Evolutionary conservation across 345 rosid species (phyloP), one percentile per base, ranked within the genome.

Genomic region (Arabidopsis thaliana): DNA sequence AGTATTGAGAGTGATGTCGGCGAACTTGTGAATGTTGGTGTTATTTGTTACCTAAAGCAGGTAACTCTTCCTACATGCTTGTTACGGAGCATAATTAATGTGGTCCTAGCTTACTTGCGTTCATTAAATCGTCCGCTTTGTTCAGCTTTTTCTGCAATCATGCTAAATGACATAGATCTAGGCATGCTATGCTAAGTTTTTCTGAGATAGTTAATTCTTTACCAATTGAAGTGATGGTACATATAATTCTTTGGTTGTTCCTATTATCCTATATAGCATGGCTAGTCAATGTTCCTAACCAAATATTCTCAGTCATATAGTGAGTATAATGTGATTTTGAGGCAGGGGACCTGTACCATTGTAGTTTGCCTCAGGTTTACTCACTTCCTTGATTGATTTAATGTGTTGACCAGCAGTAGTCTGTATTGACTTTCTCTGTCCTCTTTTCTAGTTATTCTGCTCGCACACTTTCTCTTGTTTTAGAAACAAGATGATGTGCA

Each of bases 41-140:
- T 94, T 49, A 94, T 94, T 77, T 91, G 98, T 84, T 94, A 94
- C 83, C 83, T 91, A 71, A 94, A 94, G 85, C 98, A 94, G 96
- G 98, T 90, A 86, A 51, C 7, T 6, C 30, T 56, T 46, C 30
- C 30, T 22, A 38, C 63, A 58, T 71, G 57, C 42, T 48, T 77
- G 8, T 63, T 64, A 10, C 0, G 14, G 59, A 57, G 32, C 12
- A 45, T 57, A 65, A 28, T 12, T 25, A 14, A 37, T 63, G 52
- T 63, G 45, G 44, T 23, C 42, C 14, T 48, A 48, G 48, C 34
- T 58, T 45, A 34, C 49, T 23, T 44, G 14, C 11, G 33, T 6
- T 42, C 30, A 24, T 67, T 25, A 24, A 30, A 36, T 36, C 36
- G 40, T 41, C 51, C 28, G 25, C 51, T 53, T 38, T 30, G 38